Evolutionary conservation across 176 grass and related monocot species (phyloP), one percentile per base, ranked within the genome.

Genomic region (Avena sativa): DNA sequence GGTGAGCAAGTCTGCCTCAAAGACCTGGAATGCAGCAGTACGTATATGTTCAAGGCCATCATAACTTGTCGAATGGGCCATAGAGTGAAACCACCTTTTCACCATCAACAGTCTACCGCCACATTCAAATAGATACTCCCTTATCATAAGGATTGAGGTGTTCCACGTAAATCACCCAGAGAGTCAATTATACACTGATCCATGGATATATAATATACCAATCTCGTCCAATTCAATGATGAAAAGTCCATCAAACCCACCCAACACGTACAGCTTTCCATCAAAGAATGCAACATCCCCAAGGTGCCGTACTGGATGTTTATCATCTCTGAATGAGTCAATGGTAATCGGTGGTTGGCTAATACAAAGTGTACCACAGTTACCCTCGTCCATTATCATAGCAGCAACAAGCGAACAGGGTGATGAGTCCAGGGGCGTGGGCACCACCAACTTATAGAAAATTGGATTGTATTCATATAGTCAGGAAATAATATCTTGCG

Each of bases 191-290:
- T 8, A n/a, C 10, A 46, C 8, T 12, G 28, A 30, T 30, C 25
- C 1, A 23, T 25, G 34, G 44, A 38, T 7, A 30, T 2, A 30
- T 30, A 73, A 61, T 14, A 46, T 13, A 12, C 14, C 0, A 44
- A 5, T 15, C 1, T 46, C 21, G 13, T 23, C 83, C 0, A 51
- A n/a, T 4, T 36, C 43, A 21, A 83, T 0, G 28, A 60, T 15
- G 52, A 19, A 83, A 10, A 83, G 67, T 51, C 8, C 9, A 2
- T 0, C 16, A 5, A 71, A 71, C 44, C 0, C 0, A 5, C 49
- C 11, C 62, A 68, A 23, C 1, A 16, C 84, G 12, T 70, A 86
- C 62, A 86, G 2, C 32, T 79, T 86, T 4, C 84, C 34, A 0
- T 58, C 15, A 4, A 14, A 47, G 50, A 86, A 86, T 14, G 21